Evolutionary conservation across 257 asterid genomes (phyloP), one percentile per base, ranked within the genome.

Genomic region (Nicotiana paniculata): DNA sequence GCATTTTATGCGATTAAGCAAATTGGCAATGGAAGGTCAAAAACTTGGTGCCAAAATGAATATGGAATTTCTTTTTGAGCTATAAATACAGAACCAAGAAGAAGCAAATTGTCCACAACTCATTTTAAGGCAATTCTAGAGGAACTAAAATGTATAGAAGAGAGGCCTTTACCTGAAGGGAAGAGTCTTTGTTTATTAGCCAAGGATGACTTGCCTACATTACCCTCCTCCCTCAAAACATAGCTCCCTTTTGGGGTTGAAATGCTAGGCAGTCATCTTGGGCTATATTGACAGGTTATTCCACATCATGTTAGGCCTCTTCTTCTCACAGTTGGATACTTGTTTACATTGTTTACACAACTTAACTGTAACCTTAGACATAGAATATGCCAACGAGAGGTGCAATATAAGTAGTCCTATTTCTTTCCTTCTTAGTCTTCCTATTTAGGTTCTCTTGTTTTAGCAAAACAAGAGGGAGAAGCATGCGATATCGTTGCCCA

Each of bases 221-320:
- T 21, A 21, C 24, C 24, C 24, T 21, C 24, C 24, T 21, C 24
- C 24, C 24, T 21, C 24, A 21, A 21, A 21, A 21, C 55, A 0
- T 9, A 48, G 13, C 54, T 72, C 7, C 61, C 13, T 72, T 72
- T 53, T 46, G 61, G 79, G 39, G 61, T 78, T 78, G 82, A 35
- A 33, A 33, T 78, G 74, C 5, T 78, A 37, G 82, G 72, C 43
- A 59, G 72, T 58, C 46, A 26, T 59, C 82, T 70, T 59, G 67
- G 82, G 82, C 70, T 63, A 57, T 57, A 15, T 9, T 57, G 82
- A 59, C 68, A 33, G 26, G 58, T 43, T 37, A 46, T 59, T 78
- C 59, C 59, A 7, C 32, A 78, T 59, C 82, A 59, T 24, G 82
- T 43, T 43, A 78, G 82, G 13, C 72, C 81, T 77, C 81, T 78